Percentiles rank a stretch among this genome's conserved stretches.
Evolutionary conservation across 192 early-diverging fungal species (phyloP).

Genomic region (Coemansia sp.): DNA sequence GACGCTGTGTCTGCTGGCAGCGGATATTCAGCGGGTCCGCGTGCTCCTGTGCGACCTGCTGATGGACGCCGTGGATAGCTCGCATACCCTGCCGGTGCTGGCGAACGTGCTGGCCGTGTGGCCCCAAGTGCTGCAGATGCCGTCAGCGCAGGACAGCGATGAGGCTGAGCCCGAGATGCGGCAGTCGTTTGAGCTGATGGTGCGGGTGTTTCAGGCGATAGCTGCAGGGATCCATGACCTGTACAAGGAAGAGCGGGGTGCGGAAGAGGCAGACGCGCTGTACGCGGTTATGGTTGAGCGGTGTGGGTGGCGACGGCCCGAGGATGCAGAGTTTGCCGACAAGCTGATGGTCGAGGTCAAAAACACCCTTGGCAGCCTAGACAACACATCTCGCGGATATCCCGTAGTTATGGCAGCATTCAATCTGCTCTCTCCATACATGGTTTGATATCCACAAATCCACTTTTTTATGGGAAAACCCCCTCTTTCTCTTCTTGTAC

Average conservation of each 20-base stretch:
- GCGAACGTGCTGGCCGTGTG: slow-evolving; percentile 38
- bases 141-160: neutral
- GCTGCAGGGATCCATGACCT: slow-evolving; percentile 47
- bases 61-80: slow-evolving; percentile 48
- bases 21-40: slow-evolving; percentile 40
- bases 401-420: slow-evolving; percentile 43
- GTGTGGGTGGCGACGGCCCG: slow-evolving; percentile 42
- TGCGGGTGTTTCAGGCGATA: slow-evolving; percentile 48
- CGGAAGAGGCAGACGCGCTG: slow-evolving; percentile 36
- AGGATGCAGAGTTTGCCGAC: slow-evolving; percentile 51
- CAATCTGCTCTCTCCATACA: slow-evolving; percentile 41
- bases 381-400: slow-evolving; percentile 16
- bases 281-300: slow-evolving; percentile 45
- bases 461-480: no score
- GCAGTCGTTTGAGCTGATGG: slow-evolving; percentile 22
- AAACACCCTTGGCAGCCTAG: slow-evolving; percentile 14
- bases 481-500: no score
- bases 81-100: slow-evolving; percentile 41
- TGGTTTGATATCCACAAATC: neutral
- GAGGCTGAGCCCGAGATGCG: neutral
- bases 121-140: slow-evolving; percentile 31
- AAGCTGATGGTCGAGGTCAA: slow-evolving; percentile 35
- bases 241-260: slow-evolving; percentile 35
- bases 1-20: slow-evolving; percentile 30
- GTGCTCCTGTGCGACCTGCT: slow-evolving; percentile 45